Percentiles rank a stretch among this genome's conserved stretches.
phyloP scores from a whole-genome alignment of 1,284 basidiomycete species.

The Ustilago xerochloae region DNA sequence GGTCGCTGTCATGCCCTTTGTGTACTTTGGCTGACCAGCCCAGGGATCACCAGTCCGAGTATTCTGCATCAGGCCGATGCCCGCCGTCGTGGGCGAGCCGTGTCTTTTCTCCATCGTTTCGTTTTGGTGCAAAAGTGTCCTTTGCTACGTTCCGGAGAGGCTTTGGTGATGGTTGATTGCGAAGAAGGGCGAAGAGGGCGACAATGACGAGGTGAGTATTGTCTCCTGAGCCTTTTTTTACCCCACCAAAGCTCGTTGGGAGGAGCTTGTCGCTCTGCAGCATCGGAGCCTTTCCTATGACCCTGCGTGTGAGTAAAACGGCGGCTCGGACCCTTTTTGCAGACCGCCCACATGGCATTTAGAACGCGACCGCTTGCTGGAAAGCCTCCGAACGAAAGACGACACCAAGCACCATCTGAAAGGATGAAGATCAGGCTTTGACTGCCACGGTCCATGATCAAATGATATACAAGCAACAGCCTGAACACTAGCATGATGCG shows the following conservation, averaged over 20 bases:
- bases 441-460: too few species aligned
- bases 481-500: too few species aligned
- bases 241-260: not conserved
- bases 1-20: slow-evolving; percentile 31
- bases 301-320: not conserved
- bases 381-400: slow-evolving; percentile 18
- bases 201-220: not conserved
- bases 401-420: not conserved
- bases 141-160: not conserved
- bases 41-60: slow-evolving; percentile 46
- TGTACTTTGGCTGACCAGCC: slow-evolving; percentile 48
- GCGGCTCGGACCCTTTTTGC: slow-evolving; percentile 23
- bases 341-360: slow-evolving; percentile 12
- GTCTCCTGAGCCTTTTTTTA: not conserved
- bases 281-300: slow-evolving; percentile 22
- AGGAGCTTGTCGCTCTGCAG: not conserved
- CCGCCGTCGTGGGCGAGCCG: slow-evolving; percentile 30
- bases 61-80: slow-evolving; percentile 33
- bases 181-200: not conserved
- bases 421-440: too few species aligned
- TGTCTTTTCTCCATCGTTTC: slow-evolving; percentile 28
- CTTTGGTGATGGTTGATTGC: slow-evolving; percentile 1
- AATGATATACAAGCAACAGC: too few species aligned
- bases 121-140: not conserved
- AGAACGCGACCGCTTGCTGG: not conserved